Conservation (phyloP, 169 alveolate genomes). For the Perkinsus olseni region DNA sequence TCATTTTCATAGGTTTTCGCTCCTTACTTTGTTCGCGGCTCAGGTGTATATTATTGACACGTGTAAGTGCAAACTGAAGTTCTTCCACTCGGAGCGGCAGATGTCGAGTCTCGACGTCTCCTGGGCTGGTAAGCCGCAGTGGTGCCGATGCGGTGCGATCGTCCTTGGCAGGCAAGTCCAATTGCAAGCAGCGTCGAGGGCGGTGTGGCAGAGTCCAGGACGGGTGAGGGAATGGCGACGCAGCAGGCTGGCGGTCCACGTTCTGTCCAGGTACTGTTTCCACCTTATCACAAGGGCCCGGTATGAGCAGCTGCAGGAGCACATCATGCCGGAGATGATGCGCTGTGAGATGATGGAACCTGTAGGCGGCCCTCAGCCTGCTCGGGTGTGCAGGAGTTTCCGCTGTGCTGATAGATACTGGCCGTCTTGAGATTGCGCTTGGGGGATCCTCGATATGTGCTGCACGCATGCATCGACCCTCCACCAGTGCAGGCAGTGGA, state of each 20-base stretch:
- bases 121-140: slow-evolving; percentile 7
- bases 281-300: neutral
- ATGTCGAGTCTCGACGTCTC: slow-evolving; percentile 7
- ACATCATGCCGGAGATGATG: neutral
- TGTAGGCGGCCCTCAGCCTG: no score
- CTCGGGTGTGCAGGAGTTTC: neutral
- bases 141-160: neutral
- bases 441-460: neutral
- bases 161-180: neutral
- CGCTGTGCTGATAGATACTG: neutral
- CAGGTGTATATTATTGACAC: slow-evolving; percentile 9
- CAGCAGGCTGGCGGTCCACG: no score
- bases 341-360: neutral
- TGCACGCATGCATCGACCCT: neutral
- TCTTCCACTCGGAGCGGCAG: slow-evolving; percentile 7
- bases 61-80: slow-evolving; percentile 16
- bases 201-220: neutral
- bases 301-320: neutral
- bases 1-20: no score
- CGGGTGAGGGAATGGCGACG: no score
- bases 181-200: neutral
- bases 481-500: neutral
- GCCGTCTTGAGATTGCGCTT: neutral
- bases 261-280: neutral
- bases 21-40: no score